Evolutionary conservation across 2,329 filamentous ascomycete species (phyloP).

Genomic region (Dothistroma septosporum): DNA sequence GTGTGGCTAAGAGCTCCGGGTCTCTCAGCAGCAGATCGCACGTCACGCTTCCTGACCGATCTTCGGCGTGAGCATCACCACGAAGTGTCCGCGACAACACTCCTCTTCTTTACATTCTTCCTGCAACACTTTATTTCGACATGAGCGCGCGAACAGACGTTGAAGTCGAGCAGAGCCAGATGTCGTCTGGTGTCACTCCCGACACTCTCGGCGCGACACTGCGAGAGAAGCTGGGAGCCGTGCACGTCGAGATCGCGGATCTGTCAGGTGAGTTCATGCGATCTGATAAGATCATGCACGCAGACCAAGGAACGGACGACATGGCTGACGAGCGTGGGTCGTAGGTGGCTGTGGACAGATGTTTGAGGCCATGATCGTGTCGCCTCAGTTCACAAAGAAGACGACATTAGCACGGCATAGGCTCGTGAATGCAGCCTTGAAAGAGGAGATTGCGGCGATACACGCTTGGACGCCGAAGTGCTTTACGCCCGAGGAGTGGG

Average conservation of each 20-base stretch:
- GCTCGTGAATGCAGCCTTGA: slow-evolving; percentile 76
- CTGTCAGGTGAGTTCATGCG: slow-evolving; percentile 66
- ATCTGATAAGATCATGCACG: slow-evolving; percentile 6
- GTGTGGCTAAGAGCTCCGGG: neutral
- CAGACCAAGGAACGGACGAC: neutral
- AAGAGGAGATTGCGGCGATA: slow-evolving; percentile 82
- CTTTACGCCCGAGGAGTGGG: slow-evolving; percentile 86
- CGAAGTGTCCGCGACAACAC: neutral
- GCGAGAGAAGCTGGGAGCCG: slow-evolving; percentile 64
- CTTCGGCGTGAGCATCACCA: neutral
- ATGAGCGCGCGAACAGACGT: slow-evolving; percentile 45
- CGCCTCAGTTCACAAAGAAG: slow-evolving; percentile 50
- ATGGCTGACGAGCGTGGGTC: neutral
- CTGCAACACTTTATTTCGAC: slow-evolving; percentile 4
- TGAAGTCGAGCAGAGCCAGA: slow-evolving; percentile 49
- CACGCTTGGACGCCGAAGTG: slow-evolving; percentile 96
- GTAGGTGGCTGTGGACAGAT: slow-evolving; percentile 67
- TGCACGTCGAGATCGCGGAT: slow-evolving; percentile 83
- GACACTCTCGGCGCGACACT: slow-evolving; percentile 66
- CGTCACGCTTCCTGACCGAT: neutral
- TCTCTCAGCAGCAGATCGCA: neutral
- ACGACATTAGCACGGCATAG: slow-evolving; percentile 77
- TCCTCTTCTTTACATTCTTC: neutral
- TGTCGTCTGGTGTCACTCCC: slow-evolving; percentile 61
- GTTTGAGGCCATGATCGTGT: slow-evolving; percentile 65